These are phyloP conservation scores for Amesomyces nigricolor DNA, from an alignment of 2,329 filamentous ascomycete genomes.

Conservation along the genomic window DNA sequence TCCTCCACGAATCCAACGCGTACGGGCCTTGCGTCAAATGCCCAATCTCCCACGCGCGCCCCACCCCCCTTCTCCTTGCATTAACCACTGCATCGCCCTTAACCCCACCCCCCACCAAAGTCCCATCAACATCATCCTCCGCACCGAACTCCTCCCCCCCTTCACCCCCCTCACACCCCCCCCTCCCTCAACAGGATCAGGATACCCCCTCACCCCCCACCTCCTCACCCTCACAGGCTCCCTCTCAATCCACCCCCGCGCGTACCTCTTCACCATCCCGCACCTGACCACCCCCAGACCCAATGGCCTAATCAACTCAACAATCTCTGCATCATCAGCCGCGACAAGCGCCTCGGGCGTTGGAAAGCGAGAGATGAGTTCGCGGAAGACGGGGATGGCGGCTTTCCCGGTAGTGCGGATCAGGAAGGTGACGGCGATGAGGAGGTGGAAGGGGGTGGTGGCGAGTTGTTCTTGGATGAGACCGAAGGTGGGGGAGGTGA, in stretches of 20 bases:
- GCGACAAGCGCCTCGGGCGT: constrained; percentile 57
- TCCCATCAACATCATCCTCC: background rate
- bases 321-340: constrained; percentile 47
- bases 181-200: constrained; percentile 6
- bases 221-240: constrained; percentile 56
- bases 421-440: constrained; percentile 78
- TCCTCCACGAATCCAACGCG: constrained; percentile 84
- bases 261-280: constrained; percentile 62
- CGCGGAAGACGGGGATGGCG: constrained; percentile 72
- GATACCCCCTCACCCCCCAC: constrained; percentile 48
- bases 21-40: constrained; percentile 80
- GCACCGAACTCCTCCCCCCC: constrained; percentile 28
- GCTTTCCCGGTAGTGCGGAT: constrained; percentile 68
- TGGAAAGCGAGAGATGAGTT: constrained; percentile 62
- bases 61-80: constrained; percentile 19
- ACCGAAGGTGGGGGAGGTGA: constrained; percentile 61
- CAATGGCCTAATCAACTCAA: constrained; percentile 60
- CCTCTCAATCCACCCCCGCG: constrained; percentile 58
- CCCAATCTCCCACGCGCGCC: constrained; percentile 71
- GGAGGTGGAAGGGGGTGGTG: constrained; percentile 68
- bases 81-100: constrained; percentile 18
- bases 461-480: constrained; percentile 79
- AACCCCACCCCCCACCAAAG: constrained; percentile 28
- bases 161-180: constrained; percentile 31
- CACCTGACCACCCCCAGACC: constrained; percentile 67